These are phyloP conservation scores for Penicillium sp. DNA, from an alignment of 2,329 filamentous ascomycete species.

Conservation along the genomic window DNA sequence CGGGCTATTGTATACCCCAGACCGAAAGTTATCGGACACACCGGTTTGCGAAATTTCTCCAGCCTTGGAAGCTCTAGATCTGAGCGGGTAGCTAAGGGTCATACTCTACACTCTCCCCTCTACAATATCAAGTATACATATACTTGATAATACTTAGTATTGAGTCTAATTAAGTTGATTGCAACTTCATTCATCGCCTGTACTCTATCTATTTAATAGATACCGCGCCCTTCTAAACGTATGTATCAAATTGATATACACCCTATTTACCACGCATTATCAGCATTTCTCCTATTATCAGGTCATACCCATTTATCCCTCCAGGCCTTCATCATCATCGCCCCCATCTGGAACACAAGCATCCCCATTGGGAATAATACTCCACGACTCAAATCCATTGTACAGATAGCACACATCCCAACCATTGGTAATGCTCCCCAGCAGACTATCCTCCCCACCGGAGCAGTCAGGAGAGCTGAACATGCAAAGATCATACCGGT, in stretches of 20 bases:
- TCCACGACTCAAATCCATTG: constrained; percentile 20
- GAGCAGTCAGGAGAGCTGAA: constrained; percentile 16
- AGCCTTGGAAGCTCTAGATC: too few relatives aligned
- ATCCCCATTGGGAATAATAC: constrained; percentile 18
- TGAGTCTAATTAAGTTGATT: too few relatives aligned
- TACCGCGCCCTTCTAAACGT: background rate
- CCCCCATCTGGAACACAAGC: constrained; percentile 1
- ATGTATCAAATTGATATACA: background rate
- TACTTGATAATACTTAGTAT: background rate
- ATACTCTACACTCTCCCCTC: too few relatives aligned
- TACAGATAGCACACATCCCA: constrained; percentile 28
- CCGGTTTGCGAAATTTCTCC: background rate
- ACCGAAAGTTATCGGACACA: background rate
- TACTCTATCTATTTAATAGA: background rate
- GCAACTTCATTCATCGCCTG: background rate
- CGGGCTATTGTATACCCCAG: too few relatives aligned
- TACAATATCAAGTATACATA: background rate
- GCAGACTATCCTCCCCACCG: background rate
- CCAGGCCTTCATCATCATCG: too few relatives aligned
- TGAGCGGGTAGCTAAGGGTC: too few relatives aligned
- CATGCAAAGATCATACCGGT: constrained; percentile 23
- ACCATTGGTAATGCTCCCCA: constrained; percentile 18
- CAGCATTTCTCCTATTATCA: background rate
- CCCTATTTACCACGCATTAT: background rate
- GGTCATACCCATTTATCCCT: background rate